A percentile compares a stretch with the other conserved stretches of the same genome.
Conservation (phyloP, 148 eudicot species). For the Rhododendron ovatum region DNA sequence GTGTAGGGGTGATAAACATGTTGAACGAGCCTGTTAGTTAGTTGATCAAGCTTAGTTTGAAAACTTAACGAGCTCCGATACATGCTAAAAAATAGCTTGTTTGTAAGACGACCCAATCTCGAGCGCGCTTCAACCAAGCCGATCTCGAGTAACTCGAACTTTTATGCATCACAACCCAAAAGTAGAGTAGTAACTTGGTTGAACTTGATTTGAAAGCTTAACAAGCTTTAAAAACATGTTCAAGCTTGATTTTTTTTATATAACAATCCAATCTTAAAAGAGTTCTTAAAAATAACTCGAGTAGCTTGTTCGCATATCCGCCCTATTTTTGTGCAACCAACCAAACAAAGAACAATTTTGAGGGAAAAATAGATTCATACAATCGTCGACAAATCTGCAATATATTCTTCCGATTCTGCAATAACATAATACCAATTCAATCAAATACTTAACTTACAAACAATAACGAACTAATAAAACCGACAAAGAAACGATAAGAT, state of each 20-base stretch:
- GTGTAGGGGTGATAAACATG: not conserved
- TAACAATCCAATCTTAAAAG: not conserved
- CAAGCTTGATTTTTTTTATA: not conserved
- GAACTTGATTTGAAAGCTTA: not conserved
- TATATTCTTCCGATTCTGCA: constrained; percentile 41
- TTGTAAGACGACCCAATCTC: not conserved
- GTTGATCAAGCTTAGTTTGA: too few species aligned
- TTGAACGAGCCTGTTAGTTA: not conserved
- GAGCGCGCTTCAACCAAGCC: not conserved
- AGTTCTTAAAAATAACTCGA: not conserved
- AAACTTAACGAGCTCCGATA: too few species aligned
- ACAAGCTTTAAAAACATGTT: not conserved
- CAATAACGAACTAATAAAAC: not conserved
- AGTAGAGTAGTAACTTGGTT: not conserved
- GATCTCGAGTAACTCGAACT: not conserved
- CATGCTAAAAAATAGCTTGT: not conserved
- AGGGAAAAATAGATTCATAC: constrained; percentile 36
- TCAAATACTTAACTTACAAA: not conserved
- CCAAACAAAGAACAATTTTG: not conserved
- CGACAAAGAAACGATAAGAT: not conserved
- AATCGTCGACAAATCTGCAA: constrained; percentile 65
- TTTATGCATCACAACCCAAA: too few species aligned
- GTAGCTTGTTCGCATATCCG: not conserved
- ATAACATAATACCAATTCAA: constrained; percentile 1
- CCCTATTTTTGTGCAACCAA: not conserved